Conservation (phyloP, 257 asterid genomes). For the Cinchona pubescens region DNA sequence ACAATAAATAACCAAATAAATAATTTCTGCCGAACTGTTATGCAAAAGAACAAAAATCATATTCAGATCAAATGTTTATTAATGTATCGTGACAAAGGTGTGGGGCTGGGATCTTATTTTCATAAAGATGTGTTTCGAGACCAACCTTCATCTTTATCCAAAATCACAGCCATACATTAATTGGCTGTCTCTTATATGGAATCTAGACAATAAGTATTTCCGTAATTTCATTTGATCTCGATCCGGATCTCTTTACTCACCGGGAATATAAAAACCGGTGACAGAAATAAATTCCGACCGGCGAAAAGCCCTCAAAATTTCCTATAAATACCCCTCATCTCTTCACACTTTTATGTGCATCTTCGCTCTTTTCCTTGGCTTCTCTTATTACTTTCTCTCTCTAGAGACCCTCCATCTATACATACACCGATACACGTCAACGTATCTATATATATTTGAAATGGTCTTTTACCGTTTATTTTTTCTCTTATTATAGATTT, state of each 20-base stretch:
- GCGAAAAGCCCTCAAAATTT: slow-evolving; percentile 32
- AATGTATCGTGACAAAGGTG: too few relatives aligned
- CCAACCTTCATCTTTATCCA: background rate
- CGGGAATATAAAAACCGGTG: slow-evolving; percentile 32
- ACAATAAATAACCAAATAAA: too few relatives aligned
- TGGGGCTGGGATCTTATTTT: too few relatives aligned
- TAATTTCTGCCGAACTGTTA: too few relatives aligned
- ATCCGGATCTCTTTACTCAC: too few relatives aligned
- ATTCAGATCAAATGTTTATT: too few relatives aligned
- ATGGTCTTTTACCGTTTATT: background rate
- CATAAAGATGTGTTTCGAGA: too few relatives aligned
- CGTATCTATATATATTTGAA: background rate
- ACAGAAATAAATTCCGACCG: slow-evolving; percentile 31
- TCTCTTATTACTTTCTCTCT: slow-evolving; percentile 11
- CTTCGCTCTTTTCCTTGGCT: slow-evolving; percentile 5
- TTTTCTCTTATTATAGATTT: slow-evolving; percentile 48
- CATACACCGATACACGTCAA: slow-evolving; percentile 4
- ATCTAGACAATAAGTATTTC: background rate
- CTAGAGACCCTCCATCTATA: slow-evolving; percentile 1
- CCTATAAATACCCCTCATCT: slow-evolving; percentile 67
- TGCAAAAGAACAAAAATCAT: too few relatives aligned
- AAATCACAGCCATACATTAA: background rate
- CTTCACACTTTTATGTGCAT: slow-evolving; percentile 14
- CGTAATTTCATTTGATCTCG: background rate
- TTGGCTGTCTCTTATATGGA: background rate